A percentile compares a stretch with the other conserved stretches of the same genome.
Evolutionary conservation across 257 asterid species (phyloP).

Genomic region (Leonotis leonurus): DNA sequence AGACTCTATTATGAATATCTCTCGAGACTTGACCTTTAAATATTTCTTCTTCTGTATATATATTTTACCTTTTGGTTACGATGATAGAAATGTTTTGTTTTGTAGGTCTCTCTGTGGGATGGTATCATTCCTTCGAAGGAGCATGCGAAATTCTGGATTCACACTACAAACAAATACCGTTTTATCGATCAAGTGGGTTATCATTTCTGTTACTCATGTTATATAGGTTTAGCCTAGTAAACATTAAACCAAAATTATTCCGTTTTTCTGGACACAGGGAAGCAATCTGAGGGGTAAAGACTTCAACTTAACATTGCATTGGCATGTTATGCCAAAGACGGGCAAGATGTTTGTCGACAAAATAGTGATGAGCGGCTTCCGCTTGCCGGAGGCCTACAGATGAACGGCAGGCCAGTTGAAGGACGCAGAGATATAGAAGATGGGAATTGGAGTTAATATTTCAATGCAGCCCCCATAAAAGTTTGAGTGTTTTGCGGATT

Average conservation of each 20-base stretch:
- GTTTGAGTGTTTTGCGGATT: not conserved
- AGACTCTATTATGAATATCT: too few species aligned
- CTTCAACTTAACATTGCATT: conserved; percentile 83
- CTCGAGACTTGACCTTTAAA: too few species aligned
- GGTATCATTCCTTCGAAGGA: conserved; percentile 79
- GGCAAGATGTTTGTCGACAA: conserved; percentile 92
- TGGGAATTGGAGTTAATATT: not conserved
- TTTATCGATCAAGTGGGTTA: conserved; percentile 66
- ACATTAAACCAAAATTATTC: not conserved
- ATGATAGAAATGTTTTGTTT: conserved; percentile 2
- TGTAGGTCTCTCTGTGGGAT: conserved; percentile 92
- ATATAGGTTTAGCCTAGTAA: not conserved
- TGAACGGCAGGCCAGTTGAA: conserved; percentile 27
- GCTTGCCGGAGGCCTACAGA: conserved; percentile 64
- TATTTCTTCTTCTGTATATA: too few species aligned
- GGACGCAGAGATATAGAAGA: not conserved
- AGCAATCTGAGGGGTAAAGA: conserved; percentile 76
- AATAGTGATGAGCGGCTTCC: conserved; percentile 78
- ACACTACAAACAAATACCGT: conserved; percentile 73
- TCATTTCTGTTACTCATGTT: not conserved
- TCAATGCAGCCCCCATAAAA: not conserved
- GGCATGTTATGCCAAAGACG: conserved; percentile 99
- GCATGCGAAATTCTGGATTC: conserved; percentile 67
- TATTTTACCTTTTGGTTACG: too few species aligned
- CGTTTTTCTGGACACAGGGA: conserved; percentile 40